phyloP scores from a whole-genome alignment of 495 filamentous ascomycete species.

The Penicillium bialowiezense region DNA sequence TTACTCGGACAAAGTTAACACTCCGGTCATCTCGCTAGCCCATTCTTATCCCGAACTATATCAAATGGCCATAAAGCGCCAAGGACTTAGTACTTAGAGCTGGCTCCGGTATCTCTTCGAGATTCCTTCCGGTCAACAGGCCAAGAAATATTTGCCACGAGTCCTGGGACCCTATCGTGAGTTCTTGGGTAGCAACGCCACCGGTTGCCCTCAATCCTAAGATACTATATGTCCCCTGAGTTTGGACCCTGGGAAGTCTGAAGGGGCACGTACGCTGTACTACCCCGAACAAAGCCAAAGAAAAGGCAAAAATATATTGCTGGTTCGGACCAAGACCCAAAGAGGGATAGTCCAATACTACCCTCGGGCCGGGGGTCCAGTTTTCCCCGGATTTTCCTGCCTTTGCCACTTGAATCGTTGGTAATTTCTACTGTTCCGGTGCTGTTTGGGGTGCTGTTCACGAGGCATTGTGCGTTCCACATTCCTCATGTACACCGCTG shows the following conservation, averaged over 20 bases:
- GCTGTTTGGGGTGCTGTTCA: too few species aligned
- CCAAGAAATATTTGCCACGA: too few species aligned
- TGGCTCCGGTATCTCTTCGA: too few species aligned
- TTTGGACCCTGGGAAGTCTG: background rate
- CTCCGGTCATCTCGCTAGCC: background rate
- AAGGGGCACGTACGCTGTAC: background rate
- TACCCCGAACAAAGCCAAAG: slow-evolving; percentile 4
- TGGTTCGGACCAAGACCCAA: slow-evolving; percentile 7
- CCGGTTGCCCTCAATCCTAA: too few species aligned
- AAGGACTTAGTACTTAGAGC: too few species aligned
- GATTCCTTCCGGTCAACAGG: too few species aligned
- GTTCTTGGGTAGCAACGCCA: too few species aligned
- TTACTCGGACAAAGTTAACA: background rate
- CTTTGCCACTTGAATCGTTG: background rate
- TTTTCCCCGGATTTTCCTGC: slow-evolving; percentile 15
- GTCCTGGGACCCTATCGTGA: too few species aligned
- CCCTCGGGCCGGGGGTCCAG: slow-evolving; percentile 1
- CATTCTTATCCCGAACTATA: background rate
- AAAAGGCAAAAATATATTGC: slow-evolving; percentile 2
- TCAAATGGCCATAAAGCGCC: background rate
- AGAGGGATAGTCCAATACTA: slow-evolving; percentile 13
- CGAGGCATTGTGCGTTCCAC: background rate
- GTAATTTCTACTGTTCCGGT: too few species aligned
- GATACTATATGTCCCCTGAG: background rate
- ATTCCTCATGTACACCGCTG: background rate